These are phyloP conservation scores for Diaporthe ilicicola DNA, from an alignment of 2,329 filamentous ascomycete species.

Conservation along the genomic window DNA sequence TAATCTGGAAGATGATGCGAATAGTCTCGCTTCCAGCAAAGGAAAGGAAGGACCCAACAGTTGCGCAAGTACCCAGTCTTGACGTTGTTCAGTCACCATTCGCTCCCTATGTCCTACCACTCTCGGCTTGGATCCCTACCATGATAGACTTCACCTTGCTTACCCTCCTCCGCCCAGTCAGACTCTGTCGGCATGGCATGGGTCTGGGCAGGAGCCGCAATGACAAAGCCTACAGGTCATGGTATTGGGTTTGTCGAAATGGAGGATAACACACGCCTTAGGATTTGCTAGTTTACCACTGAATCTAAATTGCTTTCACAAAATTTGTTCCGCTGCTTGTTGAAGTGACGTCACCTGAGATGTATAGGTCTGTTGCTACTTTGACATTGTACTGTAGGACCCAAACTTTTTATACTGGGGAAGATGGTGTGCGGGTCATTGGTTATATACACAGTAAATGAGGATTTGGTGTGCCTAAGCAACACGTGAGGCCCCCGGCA, in stretches of 20 bases:
- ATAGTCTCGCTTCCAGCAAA: too few species aligned
- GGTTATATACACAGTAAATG: neutral
- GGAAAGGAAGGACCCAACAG: neutral
- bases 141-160: neutral
- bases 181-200: neutral
- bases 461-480: neutral
- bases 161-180: neutral
- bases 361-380: neutral
- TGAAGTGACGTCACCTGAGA: neutral
- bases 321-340: neutral
- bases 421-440: too few species aligned
- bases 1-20: neutral
- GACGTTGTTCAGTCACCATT: neutral
- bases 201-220: neutral
- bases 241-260: neutral
- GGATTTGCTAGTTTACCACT: constrained; percentile 11
- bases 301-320: constrained; percentile 27
- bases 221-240: neutral
- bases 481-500: too few species aligned
- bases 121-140: neutral
- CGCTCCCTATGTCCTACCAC: too few species aligned
- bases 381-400: too few species aligned
- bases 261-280: constrained; percentile 3
- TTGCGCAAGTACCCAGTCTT: neutral
- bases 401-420: too few species aligned